phyloP scores from a whole-genome alignment of 2,329 filamentous ascomycete genomes.

The Calycina herbarum region DNA sequence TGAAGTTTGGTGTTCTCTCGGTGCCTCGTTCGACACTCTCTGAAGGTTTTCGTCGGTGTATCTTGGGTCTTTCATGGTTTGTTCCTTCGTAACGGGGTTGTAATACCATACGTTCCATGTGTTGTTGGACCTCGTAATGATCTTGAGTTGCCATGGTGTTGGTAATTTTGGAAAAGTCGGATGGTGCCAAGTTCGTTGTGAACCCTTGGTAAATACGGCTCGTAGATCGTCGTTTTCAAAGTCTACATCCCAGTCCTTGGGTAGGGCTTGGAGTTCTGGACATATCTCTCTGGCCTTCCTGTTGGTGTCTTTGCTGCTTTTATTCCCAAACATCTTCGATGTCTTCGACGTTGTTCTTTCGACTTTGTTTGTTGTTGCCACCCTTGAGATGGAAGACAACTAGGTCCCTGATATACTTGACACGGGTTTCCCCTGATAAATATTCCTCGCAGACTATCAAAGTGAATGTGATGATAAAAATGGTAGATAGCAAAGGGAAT shows the following conservation, averaged over 20 bases:
- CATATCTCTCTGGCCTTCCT: slow-evolving; percentile 9
- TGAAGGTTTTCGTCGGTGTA: slow-evolving; percentile 11
- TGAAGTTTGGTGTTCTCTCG: slow-evolving; percentile 8
- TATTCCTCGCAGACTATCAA: not conserved
- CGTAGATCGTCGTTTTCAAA: slow-evolving; percentile 11
- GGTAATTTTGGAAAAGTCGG: slow-evolving; percentile 25
- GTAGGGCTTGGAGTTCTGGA: slow-evolving; percentile 21
- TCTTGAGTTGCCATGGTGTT: slow-evolving; percentile 21
- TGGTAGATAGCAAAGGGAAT: not conserved
- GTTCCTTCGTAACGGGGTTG: slow-evolving; percentile 16
- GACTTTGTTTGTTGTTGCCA: not conserved
- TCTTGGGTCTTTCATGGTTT: slow-evolving; percentile 14
- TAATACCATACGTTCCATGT: slow-evolving; percentile 17
- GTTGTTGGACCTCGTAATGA: not conserved
- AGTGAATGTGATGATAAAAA: not conserved
- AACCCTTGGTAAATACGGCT: slow-evolving; percentile 15
- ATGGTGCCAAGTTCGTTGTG: slow-evolving; percentile 15
- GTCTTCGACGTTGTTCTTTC: not conserved
- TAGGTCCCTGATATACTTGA: not conserved
- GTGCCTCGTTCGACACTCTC: not conserved
- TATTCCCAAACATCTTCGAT: not conserved
- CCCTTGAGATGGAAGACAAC: not conserved
- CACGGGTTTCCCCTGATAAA: not conserved
- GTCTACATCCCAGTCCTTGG: slow-evolving; percentile 16
- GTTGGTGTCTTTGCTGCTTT: not conserved